Evolutionary conservation across 768 basidiomycete genomes (phyloP), one percentile per base, ranked within the genome.

Genomic region (Calocybe gangraenosa): DNA sequence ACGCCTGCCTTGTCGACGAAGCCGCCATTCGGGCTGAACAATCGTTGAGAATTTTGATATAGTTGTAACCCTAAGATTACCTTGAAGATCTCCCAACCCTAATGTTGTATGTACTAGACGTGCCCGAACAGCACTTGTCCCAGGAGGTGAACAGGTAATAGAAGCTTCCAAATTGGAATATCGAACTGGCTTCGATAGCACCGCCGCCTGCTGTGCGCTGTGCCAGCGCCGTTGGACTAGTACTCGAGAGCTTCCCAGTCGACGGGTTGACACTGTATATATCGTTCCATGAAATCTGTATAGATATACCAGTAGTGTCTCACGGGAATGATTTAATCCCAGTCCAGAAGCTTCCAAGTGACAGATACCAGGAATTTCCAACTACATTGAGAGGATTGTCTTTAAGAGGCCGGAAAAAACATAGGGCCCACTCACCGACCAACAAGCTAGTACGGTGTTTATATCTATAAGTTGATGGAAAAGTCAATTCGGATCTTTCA

Each of bases 81-180:
- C 60, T 67, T 6, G 65, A 54, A 6, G 75, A 70, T 22, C 79
- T 66, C 17, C 76, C 76, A 23, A 82, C 78, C 8, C 77, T 70
- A 44, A 80, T 82, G 48, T 79, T 82, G 54, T 81, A 81, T 0
- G 78, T 81, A 58, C 75, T 76, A 8, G 60, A 63, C 14, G 67
- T 69, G 2, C 77, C 78, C 17, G 57, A 35, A 58, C 78, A 79
- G 60, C 77, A 79, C 2, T 59, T 62, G 49, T 79, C 78, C 78
- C 77, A 79, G 9, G 71, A 73, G 0, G 71, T 67, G 60, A 81
- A 81, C n/a, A 81, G 64, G 51, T 79, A 81, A 58, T 70, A 80
- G 53, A 61, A 79, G 39, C 50, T 66, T 25, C 67, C 66, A 48
- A 56, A 55, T 53, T 75, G 69, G 59, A 61, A 75, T 33, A 79